These are phyloP conservation scores for Boletus patriciae DNA, from an alignment of 768 basidiomycete genomes.

Conservation along the genomic window DNA sequence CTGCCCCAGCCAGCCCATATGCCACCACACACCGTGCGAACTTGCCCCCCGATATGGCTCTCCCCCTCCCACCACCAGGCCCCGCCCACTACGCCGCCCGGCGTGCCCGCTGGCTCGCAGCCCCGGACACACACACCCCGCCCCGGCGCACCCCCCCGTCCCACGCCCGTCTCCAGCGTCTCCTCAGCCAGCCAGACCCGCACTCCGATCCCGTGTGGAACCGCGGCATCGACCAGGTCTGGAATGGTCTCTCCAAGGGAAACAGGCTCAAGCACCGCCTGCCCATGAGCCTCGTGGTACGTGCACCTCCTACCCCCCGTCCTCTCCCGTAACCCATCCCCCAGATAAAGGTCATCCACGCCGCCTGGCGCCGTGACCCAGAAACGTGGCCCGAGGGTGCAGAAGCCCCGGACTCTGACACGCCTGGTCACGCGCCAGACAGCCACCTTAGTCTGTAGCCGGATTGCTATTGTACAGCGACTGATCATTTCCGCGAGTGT, in stretches of 20 bases:
- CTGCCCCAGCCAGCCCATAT: no score
- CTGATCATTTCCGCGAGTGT: neutral
- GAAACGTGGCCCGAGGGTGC: constrained; percentile 71
- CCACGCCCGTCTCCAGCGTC: constrained; percentile 49
- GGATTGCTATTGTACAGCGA: neutral
- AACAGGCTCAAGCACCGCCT: constrained; percentile 55
- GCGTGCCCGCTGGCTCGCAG: constrained; percentile 58
- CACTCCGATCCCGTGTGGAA: constrained; percentile 56
- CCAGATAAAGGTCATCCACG: constrained; percentile 72
- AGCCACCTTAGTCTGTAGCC: constrained; percentile 6
- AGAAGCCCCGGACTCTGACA: constrained; percentile 59
- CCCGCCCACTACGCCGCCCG: constrained; percentile 63
- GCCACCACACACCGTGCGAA: no score
- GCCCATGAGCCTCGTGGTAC: constrained; percentile 64
- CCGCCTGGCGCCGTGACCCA: constrained; percentile 70
- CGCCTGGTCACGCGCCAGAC: constrained; percentile 14
- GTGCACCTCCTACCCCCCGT: constrained; percentile 25
- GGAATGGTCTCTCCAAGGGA: constrained; percentile 62
- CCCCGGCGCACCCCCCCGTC: constrained; percentile 37
- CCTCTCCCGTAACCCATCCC: constrained; percentile 6
- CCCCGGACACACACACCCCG: constrained; percentile 19
- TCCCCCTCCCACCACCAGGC: constrained; percentile 58
- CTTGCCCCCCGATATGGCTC: no score
- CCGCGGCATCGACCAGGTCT: constrained; percentile 57
- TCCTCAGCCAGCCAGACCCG: constrained; percentile 49